Percentiles rank a stretch among this genome's conserved stretches.
Conservation (phyloP, 192 early-diverging fungal species). For the Coemansia sp. region DNA sequence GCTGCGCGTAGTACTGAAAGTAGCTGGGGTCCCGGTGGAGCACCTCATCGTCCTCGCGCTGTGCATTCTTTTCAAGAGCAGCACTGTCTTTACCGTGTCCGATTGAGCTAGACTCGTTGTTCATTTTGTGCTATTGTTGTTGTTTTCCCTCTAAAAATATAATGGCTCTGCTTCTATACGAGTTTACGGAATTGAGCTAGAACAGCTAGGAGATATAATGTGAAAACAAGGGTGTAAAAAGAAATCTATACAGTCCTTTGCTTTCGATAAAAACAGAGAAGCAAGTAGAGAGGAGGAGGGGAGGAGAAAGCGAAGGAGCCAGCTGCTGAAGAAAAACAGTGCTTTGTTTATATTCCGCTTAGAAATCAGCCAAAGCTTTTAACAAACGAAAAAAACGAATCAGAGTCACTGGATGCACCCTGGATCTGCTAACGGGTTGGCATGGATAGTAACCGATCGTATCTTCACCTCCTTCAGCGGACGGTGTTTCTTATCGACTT, state of each 20-base stretch:
- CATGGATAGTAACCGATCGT: constrained; percentile 79
- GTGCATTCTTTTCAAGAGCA: background rate
- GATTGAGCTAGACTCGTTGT: background rate
- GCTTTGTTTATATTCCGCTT: background rate
- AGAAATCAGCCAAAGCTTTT: background rate
- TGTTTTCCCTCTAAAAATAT: background rate
- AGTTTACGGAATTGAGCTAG: too few relatives aligned
- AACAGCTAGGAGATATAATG: background rate
- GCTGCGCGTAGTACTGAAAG: constrained; percentile 55
- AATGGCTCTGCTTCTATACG: too few relatives aligned
- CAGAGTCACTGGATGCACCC: constrained; percentile 12
- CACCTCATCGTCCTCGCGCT: constrained; percentile 49
- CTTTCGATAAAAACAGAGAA: too few relatives aligned
- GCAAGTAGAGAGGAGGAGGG: background rate
- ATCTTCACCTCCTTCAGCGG: constrained; percentile 81
- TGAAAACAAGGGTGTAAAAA: constrained; percentile 2
- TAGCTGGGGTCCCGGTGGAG: constrained; percentile 47
- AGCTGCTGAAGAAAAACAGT: background rate
- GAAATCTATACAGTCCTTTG: background rate
- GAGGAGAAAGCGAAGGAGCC: background rate
- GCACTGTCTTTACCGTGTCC: background rate
- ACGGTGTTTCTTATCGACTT: constrained; percentile 78
- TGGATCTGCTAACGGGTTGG: constrained; percentile 88
- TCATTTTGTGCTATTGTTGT: background rate
- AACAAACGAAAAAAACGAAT: background rate